Conservation (phyloP, 2,329 filamentous ascomycete genomes). For the Dothideomycetidae sp. region DNA sequence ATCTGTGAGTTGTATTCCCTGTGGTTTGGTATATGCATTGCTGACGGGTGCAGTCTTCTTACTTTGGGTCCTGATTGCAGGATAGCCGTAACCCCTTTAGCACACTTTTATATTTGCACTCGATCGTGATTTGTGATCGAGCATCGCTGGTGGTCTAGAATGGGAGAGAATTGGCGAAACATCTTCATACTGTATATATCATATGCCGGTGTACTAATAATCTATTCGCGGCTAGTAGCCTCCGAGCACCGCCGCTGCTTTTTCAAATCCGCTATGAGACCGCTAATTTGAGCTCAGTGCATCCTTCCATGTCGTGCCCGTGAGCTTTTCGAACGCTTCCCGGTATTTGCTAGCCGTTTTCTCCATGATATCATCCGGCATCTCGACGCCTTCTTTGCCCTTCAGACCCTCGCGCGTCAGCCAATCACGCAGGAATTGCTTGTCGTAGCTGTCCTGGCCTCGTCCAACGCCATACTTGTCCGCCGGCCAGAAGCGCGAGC, state of each 20-base stretch:
- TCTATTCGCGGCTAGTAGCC: too few relatives aligned
- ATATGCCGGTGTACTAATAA: slow-evolving; percentile 8
- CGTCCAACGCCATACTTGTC: slow-evolving; percentile 57
- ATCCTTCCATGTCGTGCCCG: slow-evolving; percentile 37
- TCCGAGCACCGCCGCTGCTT: too few relatives aligned
- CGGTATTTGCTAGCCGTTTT: slow-evolving; percentile 59
- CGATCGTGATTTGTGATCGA: too few relatives aligned
- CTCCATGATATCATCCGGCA: slow-evolving; percentile 56
- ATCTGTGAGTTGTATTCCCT: slow-evolving; percentile 45
- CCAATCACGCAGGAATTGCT: slow-evolving; percentile 64
- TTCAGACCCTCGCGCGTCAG: slow-evolving; percentile 58
- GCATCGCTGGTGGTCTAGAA: too few relatives aligned
- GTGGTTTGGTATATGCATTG: not conserved
- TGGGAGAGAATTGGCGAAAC: too few relatives aligned
- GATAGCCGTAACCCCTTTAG: slow-evolving; percentile 12
- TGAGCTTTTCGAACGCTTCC: slow-evolving; percentile 60
- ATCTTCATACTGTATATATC: slow-evolving; percentile 9
- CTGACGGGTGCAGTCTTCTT: slow-evolving; percentile 19
- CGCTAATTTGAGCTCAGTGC: slow-evolving; percentile 1
- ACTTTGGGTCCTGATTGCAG: slow-evolving; percentile 24
- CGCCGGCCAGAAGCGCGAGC: slow-evolving; percentile 72
- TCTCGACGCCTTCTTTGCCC: slow-evolving; percentile 55
- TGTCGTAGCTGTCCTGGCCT: slow-evolving; percentile 76
- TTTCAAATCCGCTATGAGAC: not conserved
- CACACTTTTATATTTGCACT: too few relatives aligned